phyloP scores from a whole-genome alignment of 1,139 yeast species.

The Sugiyamaella japonica region DNA sequence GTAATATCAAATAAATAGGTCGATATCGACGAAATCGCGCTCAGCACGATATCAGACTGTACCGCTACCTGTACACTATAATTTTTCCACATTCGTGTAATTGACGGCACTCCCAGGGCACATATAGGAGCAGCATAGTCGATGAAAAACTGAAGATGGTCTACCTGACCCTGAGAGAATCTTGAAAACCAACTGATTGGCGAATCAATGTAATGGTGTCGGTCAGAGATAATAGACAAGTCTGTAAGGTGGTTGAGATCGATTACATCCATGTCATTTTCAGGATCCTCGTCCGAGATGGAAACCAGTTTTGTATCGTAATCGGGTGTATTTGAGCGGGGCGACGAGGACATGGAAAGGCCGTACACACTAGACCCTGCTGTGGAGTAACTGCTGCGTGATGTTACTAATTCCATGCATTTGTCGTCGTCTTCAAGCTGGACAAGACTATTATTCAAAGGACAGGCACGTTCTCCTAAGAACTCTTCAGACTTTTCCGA shows the following conservation, averaged over 20 bases:
- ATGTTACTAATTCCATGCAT: neutral
- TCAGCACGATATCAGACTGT: constrained; percentile 14
- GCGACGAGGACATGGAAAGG: neutral
- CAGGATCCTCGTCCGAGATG: too few species aligned
- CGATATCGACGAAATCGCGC: constrained; percentile 16
- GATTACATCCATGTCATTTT: too few species aligned
- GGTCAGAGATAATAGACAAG: neutral
- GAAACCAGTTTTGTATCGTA: neutral
- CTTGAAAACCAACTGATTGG: constrained; percentile 9
- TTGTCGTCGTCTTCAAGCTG: neutral
- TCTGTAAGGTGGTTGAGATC: neutral
- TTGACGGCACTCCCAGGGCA: constrained; percentile 14
- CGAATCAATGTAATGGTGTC: neutral
- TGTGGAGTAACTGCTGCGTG: neutral
- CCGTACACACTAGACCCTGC: neutral
- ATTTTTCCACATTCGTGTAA: constrained; percentile 11
- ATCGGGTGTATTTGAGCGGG: neutral
- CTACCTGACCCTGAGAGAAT: constrained; percentile 1
- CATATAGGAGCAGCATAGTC: constrained; percentile 15
- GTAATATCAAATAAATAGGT: constrained; percentile 3
- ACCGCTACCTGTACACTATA: constrained; percentile 12
- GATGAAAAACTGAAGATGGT: constrained; percentile 12
- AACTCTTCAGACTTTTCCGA: neutral
- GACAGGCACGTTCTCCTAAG: neutral
- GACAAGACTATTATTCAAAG: neutral